Base-by-base conservation (phyloP, 176 grass and related monocot genomes). In the Aegilops longissima region DNA sequence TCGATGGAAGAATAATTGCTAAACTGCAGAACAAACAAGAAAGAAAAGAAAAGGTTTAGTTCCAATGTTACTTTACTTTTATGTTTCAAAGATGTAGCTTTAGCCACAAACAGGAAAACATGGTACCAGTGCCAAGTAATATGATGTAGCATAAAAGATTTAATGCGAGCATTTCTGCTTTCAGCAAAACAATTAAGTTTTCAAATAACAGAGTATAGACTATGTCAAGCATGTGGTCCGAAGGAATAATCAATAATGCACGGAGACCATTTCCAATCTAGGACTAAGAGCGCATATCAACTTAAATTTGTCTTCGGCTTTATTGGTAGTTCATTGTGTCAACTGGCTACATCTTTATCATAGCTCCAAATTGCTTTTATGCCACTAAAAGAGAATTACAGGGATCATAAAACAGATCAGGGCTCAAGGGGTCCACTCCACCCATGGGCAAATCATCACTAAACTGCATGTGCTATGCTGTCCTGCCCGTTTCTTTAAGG, bases 1-100 rank as follows among this genome's bases (percentile, higher is more conserved):
- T 99, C 92, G 4, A 99, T 82, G 25, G 97, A 99, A 79, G 85
- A 94, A 84, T 97, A 99, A 68, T 97, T 99, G 83, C 90, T 99
- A 70, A 99, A 93, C 94, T 99, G 92, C 83, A 92, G 90, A 83
- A 92, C 64, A 68, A 90, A 84, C 27, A 89, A 81, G 21, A 76
- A 89, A 73, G 21, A 80, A 24, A 75, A 64, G 6, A 80, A 90
- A 3, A 87, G 27, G 27, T 27, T 27, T 67, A 83, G 63, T 70
- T 72, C 30, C 42, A 64, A 0, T 44, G 25, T 79, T 69, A 63
- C 12, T 82, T 34, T 45, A 59, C 9, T 85, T 88, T 83, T 79
- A 69, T 25, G 18, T 33, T 71, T 86, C 77, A 56, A 12, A 47
- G 44, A 69, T 79, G 61, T 1, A 73, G 12, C 35, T 82, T 80